phyloP scores from a whole-genome alignment of 169 alveolate genomes.

The Plasmodium gaboni region DNA sequence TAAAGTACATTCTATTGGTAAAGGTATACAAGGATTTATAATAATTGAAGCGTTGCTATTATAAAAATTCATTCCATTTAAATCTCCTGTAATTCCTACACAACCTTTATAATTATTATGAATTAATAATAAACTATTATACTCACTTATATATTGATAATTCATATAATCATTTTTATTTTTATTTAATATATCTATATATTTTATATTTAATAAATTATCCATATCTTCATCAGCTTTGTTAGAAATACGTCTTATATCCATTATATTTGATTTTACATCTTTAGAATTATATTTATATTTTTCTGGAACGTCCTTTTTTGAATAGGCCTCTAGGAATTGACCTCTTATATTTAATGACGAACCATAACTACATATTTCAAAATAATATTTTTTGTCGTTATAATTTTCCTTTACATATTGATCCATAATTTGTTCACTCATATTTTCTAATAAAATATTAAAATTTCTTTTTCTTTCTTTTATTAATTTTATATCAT shows the following conservation, averaged over 20 bases:
- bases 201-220: conserved; percentile 18
- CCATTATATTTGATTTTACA: neutral
- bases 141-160: conserved; percentile 18
- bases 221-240: neutral
- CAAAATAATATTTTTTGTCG: conserved; percentile 32
- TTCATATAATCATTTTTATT: conserved; percentile 24
- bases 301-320: neutral
- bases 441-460: conserved; percentile 47
- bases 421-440: conserved; percentile 16
- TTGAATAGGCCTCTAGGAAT: neutral
- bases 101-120: conserved; percentile 42
- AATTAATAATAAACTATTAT: conserved; percentile 11
- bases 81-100: conserved; percentile 63
- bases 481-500: conserved; percentile 30
- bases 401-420: conserved; percentile 52
- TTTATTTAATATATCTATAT: conserved; percentile 21
- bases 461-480: conserved; percentile 43
- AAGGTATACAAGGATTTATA: conserved; percentile 19
- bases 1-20: conserved; percentile 45
- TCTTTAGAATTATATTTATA: neutral
- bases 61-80: conserved; percentile 48
- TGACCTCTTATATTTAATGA: conserved; percentile 18
- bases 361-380: conserved; percentile 43
- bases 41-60: conserved; percentile 25
- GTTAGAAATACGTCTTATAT: neutral